These are phyloP conservation scores for Calonectria honghensis DNA, from an alignment of 2,329 filamentous ascomycete species.

Conservation along the genomic window DNA sequence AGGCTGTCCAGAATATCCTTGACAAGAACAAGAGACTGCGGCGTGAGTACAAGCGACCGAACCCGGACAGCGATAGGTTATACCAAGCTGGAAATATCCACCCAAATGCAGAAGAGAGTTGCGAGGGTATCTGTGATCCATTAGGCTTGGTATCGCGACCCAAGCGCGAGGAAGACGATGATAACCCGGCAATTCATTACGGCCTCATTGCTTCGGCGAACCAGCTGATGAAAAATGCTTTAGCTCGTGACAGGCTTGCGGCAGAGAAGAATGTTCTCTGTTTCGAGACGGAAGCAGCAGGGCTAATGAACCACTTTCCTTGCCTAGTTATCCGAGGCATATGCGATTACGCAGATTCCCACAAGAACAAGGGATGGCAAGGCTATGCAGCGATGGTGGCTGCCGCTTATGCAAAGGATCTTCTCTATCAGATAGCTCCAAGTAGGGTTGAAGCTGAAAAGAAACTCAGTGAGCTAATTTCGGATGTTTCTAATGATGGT, in stretches of 20 bases:
- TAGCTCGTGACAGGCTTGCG: background rate
- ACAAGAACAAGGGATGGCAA: too few relatives aligned
- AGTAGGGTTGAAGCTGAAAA: background rate
- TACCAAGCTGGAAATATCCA: background rate
- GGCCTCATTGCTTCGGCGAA: background rate
- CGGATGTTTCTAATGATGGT: background rate
- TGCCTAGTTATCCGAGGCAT: too few relatives aligned
- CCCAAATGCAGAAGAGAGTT: background rate
- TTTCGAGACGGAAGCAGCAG: too few relatives aligned
- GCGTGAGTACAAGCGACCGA: background rate
- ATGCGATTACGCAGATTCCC: too few relatives aligned
- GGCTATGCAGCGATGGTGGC: too few relatives aligned
- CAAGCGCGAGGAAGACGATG: background rate
- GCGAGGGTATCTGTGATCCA: background rate
- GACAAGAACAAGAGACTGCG: background rate
- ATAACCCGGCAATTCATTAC: background rate
- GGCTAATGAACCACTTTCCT: too few relatives aligned
- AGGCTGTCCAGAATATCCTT: slow-evolving; percentile 21
- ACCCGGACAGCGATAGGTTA: background rate
- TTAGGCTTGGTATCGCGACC: background rate
- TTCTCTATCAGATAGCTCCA: background rate
- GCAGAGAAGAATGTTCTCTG: too few relatives aligned
- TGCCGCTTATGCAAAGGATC: too few relatives aligned
- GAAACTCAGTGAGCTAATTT: background rate
- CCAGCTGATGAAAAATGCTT: background rate